Conservation (phyloP, 2,329 filamentous ascomycete species). For the Penicillium digitatum region DNA sequence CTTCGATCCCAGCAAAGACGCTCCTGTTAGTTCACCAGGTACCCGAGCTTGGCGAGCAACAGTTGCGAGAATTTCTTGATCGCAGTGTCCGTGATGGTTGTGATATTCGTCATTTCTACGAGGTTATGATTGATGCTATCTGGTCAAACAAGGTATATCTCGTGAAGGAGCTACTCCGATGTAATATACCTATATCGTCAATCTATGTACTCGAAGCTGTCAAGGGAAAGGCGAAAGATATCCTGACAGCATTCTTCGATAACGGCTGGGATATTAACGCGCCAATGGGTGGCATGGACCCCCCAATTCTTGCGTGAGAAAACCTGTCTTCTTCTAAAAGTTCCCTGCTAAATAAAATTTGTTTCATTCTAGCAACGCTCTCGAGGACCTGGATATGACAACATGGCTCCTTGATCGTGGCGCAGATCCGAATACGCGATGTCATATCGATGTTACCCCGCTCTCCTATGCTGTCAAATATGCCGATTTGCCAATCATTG, state of each 20-base stretch:
- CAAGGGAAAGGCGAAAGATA: not conserved
- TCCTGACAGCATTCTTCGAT: not conserved
- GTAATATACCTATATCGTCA: not conserved
- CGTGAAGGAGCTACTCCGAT: not conserved
- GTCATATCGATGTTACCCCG: constrained; percentile 7
- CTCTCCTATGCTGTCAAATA: constrained; percentile 12
- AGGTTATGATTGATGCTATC: not conserved
- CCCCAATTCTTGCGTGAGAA: not conserved
- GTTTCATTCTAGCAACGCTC: not conserved
- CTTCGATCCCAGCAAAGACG: not conserved
- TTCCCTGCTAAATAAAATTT: not conserved
- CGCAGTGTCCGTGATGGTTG: not conserved
- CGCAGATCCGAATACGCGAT: not conserved
- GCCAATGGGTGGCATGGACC: not conserved
- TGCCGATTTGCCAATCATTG: constrained; percentile 4
- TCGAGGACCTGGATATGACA: not conserved
- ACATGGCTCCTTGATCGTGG: not conserved
- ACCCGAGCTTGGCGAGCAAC: not conserved
- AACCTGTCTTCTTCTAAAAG: not conserved
- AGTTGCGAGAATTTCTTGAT: not conserved
- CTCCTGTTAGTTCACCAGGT: not conserved
- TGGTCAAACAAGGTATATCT: not conserved
- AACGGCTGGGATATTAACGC: constrained; percentile 1
- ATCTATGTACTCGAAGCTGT: not conserved
- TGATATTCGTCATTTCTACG: not conserved